Percentiles rank a stretch among this genome's conserved stretches.
Conservation (phyloP, 345 rosid genomes). For the Leavenworthia alabamica region DNA sequence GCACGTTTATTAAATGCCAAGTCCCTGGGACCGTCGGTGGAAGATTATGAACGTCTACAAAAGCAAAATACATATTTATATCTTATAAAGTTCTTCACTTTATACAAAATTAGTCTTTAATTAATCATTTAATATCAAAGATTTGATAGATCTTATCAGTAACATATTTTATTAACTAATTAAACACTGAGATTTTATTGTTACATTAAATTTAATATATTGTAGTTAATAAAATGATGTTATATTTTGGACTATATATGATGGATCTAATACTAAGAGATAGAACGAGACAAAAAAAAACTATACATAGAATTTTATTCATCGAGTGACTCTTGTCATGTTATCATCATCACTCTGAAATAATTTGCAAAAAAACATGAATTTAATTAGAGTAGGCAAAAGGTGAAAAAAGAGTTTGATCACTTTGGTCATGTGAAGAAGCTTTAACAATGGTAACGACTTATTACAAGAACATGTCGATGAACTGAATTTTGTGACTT, state of each 20-base stretch:
- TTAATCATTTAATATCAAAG: not conserved
- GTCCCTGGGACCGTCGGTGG: constrained; percentile 24
- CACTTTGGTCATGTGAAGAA: not conserved
- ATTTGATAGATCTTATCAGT: constrained; percentile 4
- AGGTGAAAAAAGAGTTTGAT: not conserved
- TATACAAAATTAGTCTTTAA: constrained; percentile 14
- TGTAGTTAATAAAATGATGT: not conserved
- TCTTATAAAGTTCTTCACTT: constrained; percentile 6
- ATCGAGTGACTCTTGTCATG: not conserved
- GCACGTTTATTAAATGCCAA: constrained; percentile 12
- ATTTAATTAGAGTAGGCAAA: not conserved
- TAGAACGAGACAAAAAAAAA: not conserved
- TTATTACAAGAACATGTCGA: not conserved
- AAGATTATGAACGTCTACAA: constrained; percentile 9
- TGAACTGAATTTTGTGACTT: not conserved
- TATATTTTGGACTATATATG: not conserved
- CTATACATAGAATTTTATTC: not conserved
- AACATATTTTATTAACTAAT: constrained; percentile 3
- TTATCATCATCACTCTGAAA: not conserved
- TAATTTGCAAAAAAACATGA: not conserved
- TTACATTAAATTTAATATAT: not conserved
- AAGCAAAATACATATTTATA: not conserved
- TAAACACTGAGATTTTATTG: constrained; percentile 14
- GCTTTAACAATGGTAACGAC: not conserved
- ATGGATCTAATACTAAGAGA: not conserved